Evolutionary conservation across 2,329 filamentous ascomycete genomes (phyloP), one percentile per base, ranked within the genome.

Genomic region (Fusarium piperis): DNA sequence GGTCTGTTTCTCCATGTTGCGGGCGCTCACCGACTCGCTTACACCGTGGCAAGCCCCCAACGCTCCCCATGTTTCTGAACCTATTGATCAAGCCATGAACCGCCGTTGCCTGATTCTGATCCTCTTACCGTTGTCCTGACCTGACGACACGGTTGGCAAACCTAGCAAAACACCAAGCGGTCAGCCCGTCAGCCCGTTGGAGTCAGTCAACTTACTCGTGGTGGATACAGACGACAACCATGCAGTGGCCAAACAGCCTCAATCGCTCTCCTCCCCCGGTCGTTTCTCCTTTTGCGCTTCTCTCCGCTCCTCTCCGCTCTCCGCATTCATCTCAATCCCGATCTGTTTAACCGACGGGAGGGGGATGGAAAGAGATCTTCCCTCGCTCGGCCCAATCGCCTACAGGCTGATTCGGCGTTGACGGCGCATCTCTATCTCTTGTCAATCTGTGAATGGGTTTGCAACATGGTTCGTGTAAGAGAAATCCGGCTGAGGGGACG

Each of bases 401-500:
- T 58, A 44, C 51, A 63, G 70, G 60, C 70, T 63, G 72, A 57
- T 68, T 72, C 52, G 67, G 46, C 35, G 28, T 64, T 57, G 62
- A 57, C 52, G 59, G 70, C 71, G 70, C 73, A 72, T 71, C 64
- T 75, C 67, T 74, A 70, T 76, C 73, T 63, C 67, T 44, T 72
- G 72, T 74, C 61, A 64, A 64, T 72, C 69, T 72, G 59, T 68
- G 69, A 74, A 74, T 70, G 51, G 74, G 75, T 78, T 79, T 79
- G 79, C 78, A 78, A 79, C 76, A 77, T 76, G 71, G 68, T 78
- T 80, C 73, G 77, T 79, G 79, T 80, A 80, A 81, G 77, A 81
- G 79, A 80, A 81, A 79, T 76, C 71, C 66, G 61, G 62, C 61
- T 60, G 28, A 68, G 66, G 55, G 68, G 48, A 48, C 57, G 68